Percentiles rank a stretch among this genome's conserved stretches.
phyloP scores from a whole-genome alignment of 2,329 filamentous ascomycete species.

The Penicillium thymicola region DNA sequence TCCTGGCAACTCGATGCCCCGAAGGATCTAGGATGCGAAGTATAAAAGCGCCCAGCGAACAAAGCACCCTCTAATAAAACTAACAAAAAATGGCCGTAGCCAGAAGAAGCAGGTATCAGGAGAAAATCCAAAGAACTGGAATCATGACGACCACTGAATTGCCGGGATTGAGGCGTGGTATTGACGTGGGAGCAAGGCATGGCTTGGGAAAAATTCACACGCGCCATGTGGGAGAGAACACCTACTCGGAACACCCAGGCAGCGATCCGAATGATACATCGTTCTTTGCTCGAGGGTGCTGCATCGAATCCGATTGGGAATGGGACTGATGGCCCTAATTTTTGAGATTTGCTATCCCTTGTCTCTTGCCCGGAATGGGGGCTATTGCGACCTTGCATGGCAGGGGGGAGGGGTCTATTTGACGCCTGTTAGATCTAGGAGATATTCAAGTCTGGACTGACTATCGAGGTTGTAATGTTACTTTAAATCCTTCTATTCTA shows the following conservation, averaged over 20 bases:
- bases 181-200: conserved; percentile 24
- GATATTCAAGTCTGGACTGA: background rate
- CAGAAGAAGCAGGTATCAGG: conserved; percentile 16
- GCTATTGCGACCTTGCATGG: conserved; percentile 22
- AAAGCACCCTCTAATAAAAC: background rate
- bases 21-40: background rate
- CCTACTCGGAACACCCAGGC: background rate
- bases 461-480: background rate
- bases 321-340: conserved; percentile 1
- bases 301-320: background rate
- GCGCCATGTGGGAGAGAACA: conserved; percentile 22
- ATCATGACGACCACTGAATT: conserved; percentile 2
- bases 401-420: conserved; percentile 16
- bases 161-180: conserved; percentile 15
- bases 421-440: background rate
- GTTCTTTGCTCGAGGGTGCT: conserved; percentile 7
- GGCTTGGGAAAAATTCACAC: conserved; percentile 13
- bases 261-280: conserved; percentile 16
- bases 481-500: background rate
- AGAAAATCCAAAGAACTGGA: conserved; percentile 4
- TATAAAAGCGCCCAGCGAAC: background rate
- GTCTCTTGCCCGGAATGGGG: conserved; percentile 14
- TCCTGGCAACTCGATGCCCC: background rate
- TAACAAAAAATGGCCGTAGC: conserved; percentile 2
- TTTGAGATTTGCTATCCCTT: conserved; percentile 16